Evolutionary conservation across 2,329 filamentous ascomycete species (phyloP), one percentile per base, ranked within the genome.

Genomic region (Colletotrichum paranaense): DNA sequence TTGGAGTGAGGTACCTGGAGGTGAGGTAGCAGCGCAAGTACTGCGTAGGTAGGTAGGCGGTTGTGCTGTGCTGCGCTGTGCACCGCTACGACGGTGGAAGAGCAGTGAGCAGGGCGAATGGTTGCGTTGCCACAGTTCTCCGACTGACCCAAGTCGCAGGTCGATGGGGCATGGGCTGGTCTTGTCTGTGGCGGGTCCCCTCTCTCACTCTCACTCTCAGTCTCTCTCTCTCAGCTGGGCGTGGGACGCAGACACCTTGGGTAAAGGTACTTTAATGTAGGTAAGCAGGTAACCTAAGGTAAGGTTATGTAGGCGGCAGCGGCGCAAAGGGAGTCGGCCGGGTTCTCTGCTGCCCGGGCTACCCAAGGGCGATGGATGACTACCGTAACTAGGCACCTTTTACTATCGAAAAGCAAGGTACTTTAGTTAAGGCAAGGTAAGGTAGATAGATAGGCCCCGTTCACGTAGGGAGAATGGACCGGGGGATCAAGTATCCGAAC

Each of bases 91-190:
- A 64, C 46, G 19, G 49, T 28, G 28, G 30, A 26, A 9, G 14
- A 42, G 24, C 58, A 46, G 58, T 11, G 56, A 60, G 56, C 55
- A 49, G 69, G 52, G 62, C 63, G 56, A 52, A 16, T 26, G 24
- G 32, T 46, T 58, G 56, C 49, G 62, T 71, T 62, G 68, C 63
- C 62, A 57, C 62, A 56, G 56, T 55, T 68, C 67, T 65, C 60
- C 59, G 58, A 68, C 58, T 30, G 55, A 65, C 26, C 55, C 70
- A 73, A 65, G 70, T 70, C 67, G 70, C 70, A 70, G 70, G 67
- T 70, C 32, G 66, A 70, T 73, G 70, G 70, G 67, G 55, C 53
- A 30, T 53, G 26, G 66, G 42, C 53, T 69, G 56, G 59, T 70
- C 53, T 57, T 59, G 69, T 59, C 24, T 65, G 70, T 70, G 60